Percentiles rank a stretch among this genome's conserved stretches.
These are phyloP conservation scores for Xylaria polymorpha DNA, from an alignment of 2,329 filamentous ascomycete genomes.

Conservation along the genomic window DNA sequence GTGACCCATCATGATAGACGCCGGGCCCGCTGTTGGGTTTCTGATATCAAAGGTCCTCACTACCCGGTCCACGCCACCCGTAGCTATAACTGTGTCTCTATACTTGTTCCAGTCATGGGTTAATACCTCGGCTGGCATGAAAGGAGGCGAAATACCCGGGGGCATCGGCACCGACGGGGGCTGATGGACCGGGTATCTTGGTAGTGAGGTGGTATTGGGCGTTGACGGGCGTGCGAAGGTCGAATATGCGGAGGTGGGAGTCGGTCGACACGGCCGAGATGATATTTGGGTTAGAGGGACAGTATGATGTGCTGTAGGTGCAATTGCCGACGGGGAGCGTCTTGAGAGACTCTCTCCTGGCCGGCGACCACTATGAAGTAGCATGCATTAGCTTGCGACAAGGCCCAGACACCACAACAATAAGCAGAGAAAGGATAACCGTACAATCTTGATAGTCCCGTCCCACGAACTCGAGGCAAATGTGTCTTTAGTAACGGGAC, in stretches of 20 bases:
- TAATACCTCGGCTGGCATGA: slow-evolving; percentile 81
- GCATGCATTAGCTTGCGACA: slow-evolving; percentile 23
- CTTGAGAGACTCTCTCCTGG: slow-evolving; percentile 76
- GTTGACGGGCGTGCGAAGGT: slow-evolving; percentile 85
- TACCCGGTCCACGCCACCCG: slow-evolving; percentile 86
- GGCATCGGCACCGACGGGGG: slow-evolving; percentile 62
- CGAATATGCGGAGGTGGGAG: slow-evolving; percentile 89
- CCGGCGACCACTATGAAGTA: slow-evolving; percentile 80
- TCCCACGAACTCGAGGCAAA: slow-evolving; percentile 97
- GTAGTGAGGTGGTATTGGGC: slow-evolving; percentile 88
- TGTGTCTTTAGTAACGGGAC: slow-evolving; percentile 86
- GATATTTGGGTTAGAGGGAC: slow-evolving; percentile 85
- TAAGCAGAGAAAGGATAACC: slow-evolving; percentile 38
- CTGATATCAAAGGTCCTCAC: slow-evolving; percentile 93
- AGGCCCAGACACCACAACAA: not conserved
- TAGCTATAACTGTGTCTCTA: slow-evolving; percentile 83
- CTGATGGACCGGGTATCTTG: slow-evolving; percentile 86
- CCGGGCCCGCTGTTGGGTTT: slow-evolving; percentile 76
- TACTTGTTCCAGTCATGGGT: slow-evolving; percentile 99
- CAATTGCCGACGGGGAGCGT: slow-evolving; percentile 93
- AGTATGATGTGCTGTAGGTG: slow-evolving; percentile 93
- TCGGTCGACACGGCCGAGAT: slow-evolving; percentile 91
- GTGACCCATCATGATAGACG: slow-evolving; percentile 82
- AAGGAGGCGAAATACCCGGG: slow-evolving; percentile 50
- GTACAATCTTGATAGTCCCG: slow-evolving; percentile 87